Evolutionary conservation across 495 filamentous ascomycete genomes (phyloP), one percentile per base, ranked within the genome.

Genomic region (Penicillium tannophilum): DNA sequence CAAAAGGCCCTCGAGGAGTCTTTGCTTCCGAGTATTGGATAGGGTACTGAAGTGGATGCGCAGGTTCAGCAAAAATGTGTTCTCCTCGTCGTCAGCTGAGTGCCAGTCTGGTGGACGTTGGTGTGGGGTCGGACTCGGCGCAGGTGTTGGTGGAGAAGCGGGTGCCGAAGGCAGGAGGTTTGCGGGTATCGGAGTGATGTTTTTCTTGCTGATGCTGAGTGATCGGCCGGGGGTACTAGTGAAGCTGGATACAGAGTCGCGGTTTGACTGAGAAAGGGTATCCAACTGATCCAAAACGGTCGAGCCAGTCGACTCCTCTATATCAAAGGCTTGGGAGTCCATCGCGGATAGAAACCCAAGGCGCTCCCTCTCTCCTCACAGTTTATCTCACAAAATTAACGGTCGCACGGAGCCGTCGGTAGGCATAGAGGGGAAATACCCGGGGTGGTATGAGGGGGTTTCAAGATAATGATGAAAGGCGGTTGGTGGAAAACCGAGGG

Each of bases 1-100:
- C 61, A 98, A 74, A 52, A 98, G 76, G 57, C 95, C 91, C 26
- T 88, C 90, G 31, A 98, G 79, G 61, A 94, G 80, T 36, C 78
- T 79, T 60, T 86, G 79, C 57, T 82, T 86, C 62, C 85, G 81
- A 6, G 73, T 63, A 58, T 79, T 75, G 58, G 76, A 76, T 59
- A 88, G 69, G 17, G 78, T 79, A 28, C 69, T 76, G 64, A 89
- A 89, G 50, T 80, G 74, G 8, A 79, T 70, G 35, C 82, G 76
- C 6, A 85, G 79, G 50, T 85, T 82, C 54, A 82, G 63, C 52
- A 85, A 65, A 19, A 84, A 72, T 12, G 73, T 71, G 55, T 84
- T 82, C 63, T 88, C 84, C 53, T 82, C 78, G 31, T 87, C 84
- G 31, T 79, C 81, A 2, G 76, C 67, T 14, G 82, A 76, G 63